These are phyloP conservation scores for Fonsecaea multimorphosa DNA, from an alignment of 2,329 filamentous ascomycete genomes.

Conservation along the genomic window DNA sequence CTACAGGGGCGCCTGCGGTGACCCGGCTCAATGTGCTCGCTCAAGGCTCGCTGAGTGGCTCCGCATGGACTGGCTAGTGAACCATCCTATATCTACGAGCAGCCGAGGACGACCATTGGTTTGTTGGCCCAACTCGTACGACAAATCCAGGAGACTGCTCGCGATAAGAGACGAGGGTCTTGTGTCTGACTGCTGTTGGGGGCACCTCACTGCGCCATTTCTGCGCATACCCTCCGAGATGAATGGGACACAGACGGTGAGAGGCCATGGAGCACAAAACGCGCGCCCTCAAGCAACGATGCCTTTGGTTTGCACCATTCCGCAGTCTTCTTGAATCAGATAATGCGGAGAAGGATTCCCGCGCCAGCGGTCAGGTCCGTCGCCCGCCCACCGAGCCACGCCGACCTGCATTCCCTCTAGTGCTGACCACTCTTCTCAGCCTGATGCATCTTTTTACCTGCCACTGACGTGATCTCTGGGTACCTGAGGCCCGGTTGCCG, in stretches of 20 bases:
- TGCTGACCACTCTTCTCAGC: constrained; percentile 11
- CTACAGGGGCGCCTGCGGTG: neutral
- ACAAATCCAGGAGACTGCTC: neutral
- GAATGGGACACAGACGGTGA: neutral
- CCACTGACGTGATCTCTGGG: constrained; percentile 6
- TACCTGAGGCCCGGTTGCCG: neutral
- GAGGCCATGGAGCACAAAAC: neutral
- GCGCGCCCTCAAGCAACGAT: neutral
- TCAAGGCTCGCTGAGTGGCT: neutral
- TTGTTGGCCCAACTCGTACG: neutral
- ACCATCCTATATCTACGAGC: neutral
- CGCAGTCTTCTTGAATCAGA: neutral
- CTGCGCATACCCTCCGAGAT: neutral
- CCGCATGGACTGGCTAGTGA: neutral
- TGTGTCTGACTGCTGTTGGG: neutral
- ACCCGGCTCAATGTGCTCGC: neutral
- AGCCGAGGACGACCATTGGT: neutral
- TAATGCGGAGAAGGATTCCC: constrained; percentile 4
- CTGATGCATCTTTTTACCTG: neutral
- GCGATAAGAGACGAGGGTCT: neutral
- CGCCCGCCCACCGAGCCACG: neutral
- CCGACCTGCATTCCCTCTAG: constrained; percentile 8
- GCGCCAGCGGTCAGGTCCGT: neutral
- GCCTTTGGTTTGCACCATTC: neutral
- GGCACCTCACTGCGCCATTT: neutral